A percentile compares a stretch with the other conserved stretches of the same genome.
phyloP scores from a whole-genome alignment of 805 yeast species.

The Starmerella powellii region DNA sequence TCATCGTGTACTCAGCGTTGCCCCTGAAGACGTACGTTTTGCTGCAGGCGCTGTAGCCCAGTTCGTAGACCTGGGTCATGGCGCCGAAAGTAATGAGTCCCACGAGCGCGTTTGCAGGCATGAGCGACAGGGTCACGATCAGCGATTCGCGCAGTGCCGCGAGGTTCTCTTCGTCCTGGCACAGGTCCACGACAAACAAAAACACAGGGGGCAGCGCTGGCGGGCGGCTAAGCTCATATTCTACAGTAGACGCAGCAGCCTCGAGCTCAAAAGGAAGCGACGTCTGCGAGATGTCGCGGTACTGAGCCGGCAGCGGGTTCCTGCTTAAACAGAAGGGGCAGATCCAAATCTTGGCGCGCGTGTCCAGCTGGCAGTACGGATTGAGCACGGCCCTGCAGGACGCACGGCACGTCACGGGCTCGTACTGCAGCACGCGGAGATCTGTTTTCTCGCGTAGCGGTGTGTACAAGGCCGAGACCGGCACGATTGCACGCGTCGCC shows the following conservation, averaged over 20 bases:
- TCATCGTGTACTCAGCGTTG: constrained; percentile 59
- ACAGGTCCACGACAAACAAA: constrained; percentile 72
- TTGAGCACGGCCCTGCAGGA: constrained; percentile 77
- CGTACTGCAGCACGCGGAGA: constrained; percentile 67
- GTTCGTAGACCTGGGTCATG: constrained; percentile 80
- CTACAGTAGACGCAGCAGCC: constrained; percentile 61
- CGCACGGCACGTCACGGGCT: constrained; percentile 70
- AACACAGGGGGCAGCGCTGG: constrained; percentile 77
- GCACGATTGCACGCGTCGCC: constrained; percentile 83
- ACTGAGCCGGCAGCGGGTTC: constrained; percentile 72
- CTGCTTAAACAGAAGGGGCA: constrained; percentile 74
- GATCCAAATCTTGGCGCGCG: constrained; percentile 64
- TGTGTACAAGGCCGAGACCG: constrained; percentile 89
- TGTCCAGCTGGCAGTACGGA: constrained; percentile 73
- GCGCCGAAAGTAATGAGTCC: constrained; percentile 85
- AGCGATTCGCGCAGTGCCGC: constrained; percentile 72
- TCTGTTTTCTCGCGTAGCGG: constrained; percentile 75
- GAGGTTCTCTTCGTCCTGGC: constrained; percentile 81
- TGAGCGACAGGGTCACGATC: constrained; percentile 56
- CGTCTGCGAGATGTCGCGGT: constrained; percentile 61
- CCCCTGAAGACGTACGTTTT: constrained; percentile 81
- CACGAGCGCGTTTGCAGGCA: constrained; percentile 82
- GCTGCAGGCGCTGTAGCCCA: constrained; percentile 53
- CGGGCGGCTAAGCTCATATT: constrained; percentile 71
- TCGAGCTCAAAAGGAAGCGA: constrained; percentile 72